Evolutionary conservation across 345 rosid genomes (phyloP).

Genomic region (Leavenworthia alabamica): DNA sequence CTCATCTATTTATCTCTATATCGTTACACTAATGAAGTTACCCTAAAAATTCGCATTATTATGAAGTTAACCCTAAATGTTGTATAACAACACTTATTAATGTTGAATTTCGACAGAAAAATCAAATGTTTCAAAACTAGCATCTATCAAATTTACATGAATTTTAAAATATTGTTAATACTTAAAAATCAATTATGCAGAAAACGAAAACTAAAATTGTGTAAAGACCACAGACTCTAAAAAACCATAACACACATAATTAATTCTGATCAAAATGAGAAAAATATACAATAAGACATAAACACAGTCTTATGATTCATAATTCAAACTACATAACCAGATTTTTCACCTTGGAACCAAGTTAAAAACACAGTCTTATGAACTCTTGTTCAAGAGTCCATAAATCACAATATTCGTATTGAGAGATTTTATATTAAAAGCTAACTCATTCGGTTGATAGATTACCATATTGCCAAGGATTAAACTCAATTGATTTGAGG

Average conservation of each 20-base stretch:
- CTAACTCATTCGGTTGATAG: constrained; percentile 48
- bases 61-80: neutral
- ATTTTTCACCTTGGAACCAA: constrained; percentile 11
- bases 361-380: neutral
- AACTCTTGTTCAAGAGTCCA: constrained; percentile 8
- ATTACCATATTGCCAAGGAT: constrained; percentile 70
- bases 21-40: no score
- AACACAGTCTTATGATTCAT: constrained; percentile 12
- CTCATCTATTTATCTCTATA: neutral
- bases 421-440: neutral
- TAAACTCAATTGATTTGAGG: constrained; percentile 44
- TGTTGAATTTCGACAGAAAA: neutral
- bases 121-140: neutral
- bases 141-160: neutral
- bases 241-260: neutral
- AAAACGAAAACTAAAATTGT: neutral
- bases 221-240: neutral
- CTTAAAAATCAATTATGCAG: neutral
- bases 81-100: neutral
- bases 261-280: neutral
- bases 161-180: neutral
- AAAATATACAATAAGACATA: constrained; percentile 6
- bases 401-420: neutral
- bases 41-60: no score
- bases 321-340: constrained; percentile 16